phyloP scores from a whole-genome alignment of 176 grass and related monocot genomes.

The Triticum urartu region DNA sequence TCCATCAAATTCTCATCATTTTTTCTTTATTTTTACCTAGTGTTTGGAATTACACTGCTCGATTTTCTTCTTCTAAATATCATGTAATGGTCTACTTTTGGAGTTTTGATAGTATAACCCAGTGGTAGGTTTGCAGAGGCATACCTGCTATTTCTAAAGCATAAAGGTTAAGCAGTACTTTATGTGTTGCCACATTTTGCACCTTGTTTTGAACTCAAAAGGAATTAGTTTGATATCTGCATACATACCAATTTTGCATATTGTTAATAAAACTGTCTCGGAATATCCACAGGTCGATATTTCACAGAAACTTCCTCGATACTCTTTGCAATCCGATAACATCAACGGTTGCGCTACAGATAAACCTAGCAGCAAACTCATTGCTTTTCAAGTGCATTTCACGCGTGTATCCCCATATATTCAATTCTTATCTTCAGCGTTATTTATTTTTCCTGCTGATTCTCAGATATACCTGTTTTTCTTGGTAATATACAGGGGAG shows the following conservation, averaged over 20 bases:
- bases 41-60: neutral
- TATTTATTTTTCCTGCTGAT: slow-evolving; percentile 26
- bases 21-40: neutral
- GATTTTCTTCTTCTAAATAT: slow-evolving; percentile 6
- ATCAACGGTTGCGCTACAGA: neutral
- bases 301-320: slow-evolving; percentile 10
- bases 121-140: slow-evolving; percentile 12
- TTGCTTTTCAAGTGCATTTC: slow-evolving; percentile 4
- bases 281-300: neutral
- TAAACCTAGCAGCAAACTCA: neutral
- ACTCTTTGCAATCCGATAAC: slow-evolving; percentile 15
- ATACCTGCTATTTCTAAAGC: neutral
- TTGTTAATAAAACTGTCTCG: neutral
- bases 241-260: neutral
- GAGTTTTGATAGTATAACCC: slow-evolving; percentile 3
- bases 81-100: neutral
- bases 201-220: neutral
- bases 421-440: slow-evolving; percentile 2
- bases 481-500: slow-evolving; percentile 53
- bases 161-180: neutral
- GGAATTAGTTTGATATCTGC: slow-evolving; percentile 1
- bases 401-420: neutral
- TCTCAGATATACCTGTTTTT: slow-evolving; percentile 44
- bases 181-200: slow-evolving; percentile 3
- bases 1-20: slow-evolving; percentile 5